A percentile compares a stretch with the other conserved stretches of the same genome.
These are phyloP conservation scores for Claviceps paspali DNA, from an alignment of 2,329 filamentous ascomycete genomes.

Conservation along the genomic window DNA sequence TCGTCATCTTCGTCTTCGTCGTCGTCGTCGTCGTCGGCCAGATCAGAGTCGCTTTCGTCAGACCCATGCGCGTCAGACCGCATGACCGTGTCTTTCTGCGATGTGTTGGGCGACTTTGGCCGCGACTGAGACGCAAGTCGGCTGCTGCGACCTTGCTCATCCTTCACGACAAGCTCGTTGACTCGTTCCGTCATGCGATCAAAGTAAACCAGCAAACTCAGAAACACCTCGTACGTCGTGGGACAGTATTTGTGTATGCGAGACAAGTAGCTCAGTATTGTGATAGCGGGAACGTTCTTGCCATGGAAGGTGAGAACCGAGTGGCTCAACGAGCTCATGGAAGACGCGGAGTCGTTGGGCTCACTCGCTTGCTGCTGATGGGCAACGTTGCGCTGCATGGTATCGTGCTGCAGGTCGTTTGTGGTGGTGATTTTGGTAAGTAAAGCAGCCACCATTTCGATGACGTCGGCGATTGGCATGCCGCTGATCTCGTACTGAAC, in stretches of 20 bases:
- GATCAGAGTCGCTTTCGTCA: conserved; percentile 34
- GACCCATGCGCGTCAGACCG: conserved; percentile 14
- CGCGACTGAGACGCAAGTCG: conserved; percentile 5
- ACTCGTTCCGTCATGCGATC: conserved; percentile 97
- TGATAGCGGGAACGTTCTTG: conserved; percentile 95
- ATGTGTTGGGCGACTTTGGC: conserved; percentile 5
- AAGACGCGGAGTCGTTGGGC: conserved; percentile 35
- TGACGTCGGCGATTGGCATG: conserved; percentile 94
- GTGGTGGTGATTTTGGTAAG: conserved; percentile 95
- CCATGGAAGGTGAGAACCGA: conserved; percentile 89
- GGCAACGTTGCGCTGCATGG: conserved; percentile 58
- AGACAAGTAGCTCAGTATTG: conserved; percentile 86
- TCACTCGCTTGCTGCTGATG: conserved; percentile 40
- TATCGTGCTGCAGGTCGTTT: conserved; percentile 88
- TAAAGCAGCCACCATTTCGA: conserved; percentile 95
- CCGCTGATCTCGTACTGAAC: conserved; percentile 85
- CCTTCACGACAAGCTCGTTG: conserved; percentile 63
- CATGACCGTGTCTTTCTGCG: conserved; percentile 17
- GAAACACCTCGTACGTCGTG: conserved; percentile 93
- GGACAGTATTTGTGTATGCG: conserved; percentile 98
- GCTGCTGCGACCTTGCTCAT: conserved; percentile 36
- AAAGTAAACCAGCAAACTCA: conserved; percentile 92
- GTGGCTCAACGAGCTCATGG: conserved; percentile 43
- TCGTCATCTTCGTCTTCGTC: conserved; percentile 25
- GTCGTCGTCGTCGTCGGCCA: conserved; percentile 33